Evolutionary conservation across 805 yeast species (phyloP).

Genomic region (Kazachstania bromeliacearum): DNA sequence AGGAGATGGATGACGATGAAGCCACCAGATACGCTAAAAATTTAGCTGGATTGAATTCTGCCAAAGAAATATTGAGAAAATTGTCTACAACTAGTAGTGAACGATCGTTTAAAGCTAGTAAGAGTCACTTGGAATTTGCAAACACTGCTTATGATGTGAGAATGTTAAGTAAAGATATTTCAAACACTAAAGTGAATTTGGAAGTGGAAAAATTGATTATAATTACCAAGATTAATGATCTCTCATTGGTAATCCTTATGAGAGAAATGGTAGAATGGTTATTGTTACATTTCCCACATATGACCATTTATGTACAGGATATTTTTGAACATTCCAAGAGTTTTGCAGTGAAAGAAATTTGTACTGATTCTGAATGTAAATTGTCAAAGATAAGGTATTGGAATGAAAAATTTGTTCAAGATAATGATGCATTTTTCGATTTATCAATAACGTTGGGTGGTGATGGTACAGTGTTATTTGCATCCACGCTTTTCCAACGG

Average conservation of each 20-base stretch:
- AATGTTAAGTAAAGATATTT: slow-evolving; percentile 58
- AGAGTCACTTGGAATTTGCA: slow-evolving; percentile 58
- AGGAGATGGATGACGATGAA: slow-evolving; percentile 6
- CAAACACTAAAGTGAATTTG: slow-evolving; percentile 58
- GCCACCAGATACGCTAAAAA: neutral
- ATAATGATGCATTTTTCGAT: slow-evolving; percentile 42
- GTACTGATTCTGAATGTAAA: slow-evolving; percentile 35
- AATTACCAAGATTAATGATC: slow-evolving; percentile 73
- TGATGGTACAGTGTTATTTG: slow-evolving; percentile 87
- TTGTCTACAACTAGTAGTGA: slow-evolving; percentile 9
- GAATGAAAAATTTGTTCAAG: slow-evolving; percentile 47
- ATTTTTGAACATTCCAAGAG: slow-evolving; percentile 50
- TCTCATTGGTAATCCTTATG: slow-evolving; percentile 60
- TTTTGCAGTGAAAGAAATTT: slow-evolving; percentile 48
- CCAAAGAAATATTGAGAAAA: slow-evolving; percentile 17
- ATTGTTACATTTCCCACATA: slow-evolving; percentile 30
- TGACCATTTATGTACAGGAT: slow-evolving; percentile 62
- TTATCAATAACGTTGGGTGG: slow-evolving; percentile 86
- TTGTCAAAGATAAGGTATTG: slow-evolving; percentile 47
- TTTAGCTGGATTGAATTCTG: slow-evolving; percentile 9
- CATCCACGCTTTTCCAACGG: slow-evolving; percentile 72
- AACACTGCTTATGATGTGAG: slow-evolving; percentile 78
- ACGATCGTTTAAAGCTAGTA: slow-evolving; percentile 6
- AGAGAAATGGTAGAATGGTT: slow-evolving; percentile 73
- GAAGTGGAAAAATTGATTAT: slow-evolving; percentile 64